Evolutionary conservation across 805 yeast genomes (phyloP).

Genomic region (Schizosaccharomyces osmophilus): DNA sequence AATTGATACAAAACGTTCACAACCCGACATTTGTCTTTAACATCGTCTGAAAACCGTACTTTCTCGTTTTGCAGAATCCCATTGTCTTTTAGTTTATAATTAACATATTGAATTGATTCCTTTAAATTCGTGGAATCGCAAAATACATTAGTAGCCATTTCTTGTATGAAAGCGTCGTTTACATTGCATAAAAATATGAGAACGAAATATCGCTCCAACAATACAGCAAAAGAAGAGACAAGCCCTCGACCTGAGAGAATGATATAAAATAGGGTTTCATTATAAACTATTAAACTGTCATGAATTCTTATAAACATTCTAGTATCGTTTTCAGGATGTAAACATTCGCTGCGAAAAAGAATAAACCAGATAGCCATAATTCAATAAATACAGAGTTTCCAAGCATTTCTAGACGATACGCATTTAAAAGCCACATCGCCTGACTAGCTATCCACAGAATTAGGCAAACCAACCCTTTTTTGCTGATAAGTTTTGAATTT

Average conservation of each 20-base stretch:
- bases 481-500: constrained; percentile 7
- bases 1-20: background rate
- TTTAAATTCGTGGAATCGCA: background rate
- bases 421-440: background rate
- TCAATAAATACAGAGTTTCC: background rate
- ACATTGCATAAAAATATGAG: too few relatives aligned
- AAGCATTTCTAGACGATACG: constrained; percentile 1
- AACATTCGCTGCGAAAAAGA: background rate
- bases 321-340: background rate
- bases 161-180: background rate
- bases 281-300: background rate
- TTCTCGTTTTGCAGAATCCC: background rate
- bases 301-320: background rate
- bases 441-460: constrained; percentile 35
- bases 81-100: background rate
- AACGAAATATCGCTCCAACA: too few relatives aligned
- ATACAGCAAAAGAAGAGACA: too few relatives aligned
- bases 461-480: constrained; percentile 20
- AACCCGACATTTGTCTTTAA: background rate
- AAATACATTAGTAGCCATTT: background rate
- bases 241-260: too few relatives aligned
- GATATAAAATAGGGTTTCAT: too few relatives aligned
- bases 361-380: background rate
- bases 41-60: background rate
- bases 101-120: background rate